A percentile compares a stretch with the other conserved stretches of the same genome.
Evolutionary conservation across 1,284 basidiomycete genomes (phyloP).

Genomic region (Fereydounia khargensis): DNA sequence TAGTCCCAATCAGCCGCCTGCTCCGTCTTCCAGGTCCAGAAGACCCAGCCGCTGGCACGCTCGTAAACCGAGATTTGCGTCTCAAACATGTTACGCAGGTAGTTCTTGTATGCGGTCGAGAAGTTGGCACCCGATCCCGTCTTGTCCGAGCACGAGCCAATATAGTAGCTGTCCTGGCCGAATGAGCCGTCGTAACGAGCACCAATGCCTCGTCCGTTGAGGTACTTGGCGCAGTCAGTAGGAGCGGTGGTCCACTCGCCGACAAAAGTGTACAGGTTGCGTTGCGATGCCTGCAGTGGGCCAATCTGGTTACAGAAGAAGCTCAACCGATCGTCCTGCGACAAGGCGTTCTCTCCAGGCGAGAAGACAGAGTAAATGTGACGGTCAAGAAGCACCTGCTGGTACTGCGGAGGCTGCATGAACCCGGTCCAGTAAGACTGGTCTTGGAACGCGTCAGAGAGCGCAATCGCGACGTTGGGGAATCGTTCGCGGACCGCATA

Average conservation of each 20-base stretch:
- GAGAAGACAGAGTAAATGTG: conserved; percentile 55
- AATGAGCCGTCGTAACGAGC: conserved; percentile 77
- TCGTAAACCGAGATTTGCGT: conserved; percentile 65
- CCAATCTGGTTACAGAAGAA: conserved; percentile 35
- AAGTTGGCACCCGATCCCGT: conserved; percentile 74
- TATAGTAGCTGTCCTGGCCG: conserved; percentile 47
- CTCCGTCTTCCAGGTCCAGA: conserved; percentile 76
- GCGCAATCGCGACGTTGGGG: conserved; percentile 59
- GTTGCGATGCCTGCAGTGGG: conserved; percentile 24
- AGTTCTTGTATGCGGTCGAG: conserved; percentile 75
- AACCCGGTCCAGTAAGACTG: conserved; percentile 73
- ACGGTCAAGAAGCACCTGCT: conserved; percentile 73
- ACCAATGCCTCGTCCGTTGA: conserved; percentile 67
- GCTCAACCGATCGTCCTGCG: conserved; percentile 33
- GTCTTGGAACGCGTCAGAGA: conserved; percentile 83
- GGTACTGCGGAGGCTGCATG: conserved; percentile 63
- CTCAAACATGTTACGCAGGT: conserved; percentile 79
- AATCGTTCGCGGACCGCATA: conserved; percentile 27
- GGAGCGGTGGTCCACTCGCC: conserved; percentile 62
- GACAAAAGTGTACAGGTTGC: conserved; percentile 47
- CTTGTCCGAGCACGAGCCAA: conserved; percentile 73
- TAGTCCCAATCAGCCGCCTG: conserved; percentile 56
- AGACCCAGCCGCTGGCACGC: conserved; percentile 69
- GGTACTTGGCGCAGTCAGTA: conserved; percentile 81
- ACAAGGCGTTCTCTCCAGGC: conserved; percentile 19